Conservation (phyloP, 2,329 filamentous ascomycete species). For the Aspergillus ochraceoroseus region DNA sequence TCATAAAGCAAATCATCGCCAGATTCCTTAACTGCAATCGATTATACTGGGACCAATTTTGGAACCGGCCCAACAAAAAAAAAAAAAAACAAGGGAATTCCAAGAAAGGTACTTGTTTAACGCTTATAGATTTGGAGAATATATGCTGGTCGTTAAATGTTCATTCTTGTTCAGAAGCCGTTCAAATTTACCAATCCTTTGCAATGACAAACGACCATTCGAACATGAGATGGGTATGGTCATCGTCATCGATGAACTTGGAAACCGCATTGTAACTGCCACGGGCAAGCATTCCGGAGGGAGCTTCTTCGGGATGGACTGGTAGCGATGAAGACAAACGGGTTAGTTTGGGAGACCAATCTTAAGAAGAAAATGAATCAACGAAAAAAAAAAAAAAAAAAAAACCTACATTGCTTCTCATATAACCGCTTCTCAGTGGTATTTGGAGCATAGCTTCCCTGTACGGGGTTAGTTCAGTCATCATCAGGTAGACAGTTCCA, state of each 20-base stretch:
- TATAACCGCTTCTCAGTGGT: constrained; percentile 81
- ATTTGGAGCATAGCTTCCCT: constrained; percentile 91
- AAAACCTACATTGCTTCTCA: constrained; percentile 77
- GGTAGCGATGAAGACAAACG: constrained; percentile 1
- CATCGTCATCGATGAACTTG: constrained; percentile 92
- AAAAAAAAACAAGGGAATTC: too few relatives aligned
- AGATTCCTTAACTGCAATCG: background rate
- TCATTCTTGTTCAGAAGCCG: constrained; percentile 1
- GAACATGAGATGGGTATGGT: constrained; percentile 82
- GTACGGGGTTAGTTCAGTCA: constrained; percentile 61
- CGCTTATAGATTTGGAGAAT: constrained; percentile 27
- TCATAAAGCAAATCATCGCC: background rate
- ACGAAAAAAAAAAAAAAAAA: background rate
- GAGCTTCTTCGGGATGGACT: constrained; percentile 91
- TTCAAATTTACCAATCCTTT: constrained; percentile 70
- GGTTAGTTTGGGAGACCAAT: background rate
- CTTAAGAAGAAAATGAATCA: too few relatives aligned
- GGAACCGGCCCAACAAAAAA: background rate
- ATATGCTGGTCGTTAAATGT: constrained; percentile 24
- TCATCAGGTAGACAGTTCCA: constrained; percentile 33
- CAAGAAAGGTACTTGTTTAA: constrained; percentile 25
- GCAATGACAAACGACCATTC: constrained; percentile 95
- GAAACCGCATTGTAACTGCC: constrained; percentile 86
- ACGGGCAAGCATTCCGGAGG: constrained; percentile 81
- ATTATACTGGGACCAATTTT: background rate